Percentiles rank a stretch among this genome's conserved stretches.
These are phyloP conservation scores for Penicillium salamii DNA, from an alignment of 495 filamentous ascomycete species.

Conservation along the genomic window DNA sequence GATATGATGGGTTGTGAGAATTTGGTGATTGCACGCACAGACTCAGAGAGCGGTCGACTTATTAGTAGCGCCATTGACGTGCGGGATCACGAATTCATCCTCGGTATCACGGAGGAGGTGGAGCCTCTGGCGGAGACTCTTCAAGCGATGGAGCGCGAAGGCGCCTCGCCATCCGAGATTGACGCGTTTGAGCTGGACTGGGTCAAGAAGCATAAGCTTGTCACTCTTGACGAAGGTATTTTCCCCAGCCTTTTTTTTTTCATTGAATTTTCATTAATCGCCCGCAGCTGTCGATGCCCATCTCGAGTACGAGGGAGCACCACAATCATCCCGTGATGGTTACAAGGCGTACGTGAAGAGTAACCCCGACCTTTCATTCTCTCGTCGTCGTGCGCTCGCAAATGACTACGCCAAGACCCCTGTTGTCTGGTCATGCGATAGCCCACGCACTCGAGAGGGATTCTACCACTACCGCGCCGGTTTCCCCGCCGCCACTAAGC, in stretches of 20 bases:
- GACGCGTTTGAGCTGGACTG: slow-evolving; percentile 83
- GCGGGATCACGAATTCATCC: slow-evolving; percentile 94
- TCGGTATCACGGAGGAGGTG: slow-evolving; percentile 70
- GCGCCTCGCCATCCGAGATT: slow-evolving; percentile 75
- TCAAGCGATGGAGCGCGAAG: slow-evolving; percentile 82
- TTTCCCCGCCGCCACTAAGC: slow-evolving; percentile 85
- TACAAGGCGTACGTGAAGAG: slow-evolving; percentile 60
- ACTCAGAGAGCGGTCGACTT: slow-evolving; percentile 88
- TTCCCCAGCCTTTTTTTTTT: not conserved
- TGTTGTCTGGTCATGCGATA: slow-evolving; percentile 84
- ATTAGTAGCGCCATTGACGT: slow-evolving; percentile 88
- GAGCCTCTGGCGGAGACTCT: slow-evolving; percentile 83
- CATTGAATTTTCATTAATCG: slow-evolving; percentile 13
- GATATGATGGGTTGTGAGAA: slow-evolving; percentile 96
- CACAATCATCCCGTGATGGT: slow-evolving; percentile 56
- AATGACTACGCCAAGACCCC: slow-evolving; percentile 59
- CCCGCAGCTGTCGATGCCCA: slow-evolving; percentile 66
- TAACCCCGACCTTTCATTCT: slow-evolving; percentile 71
- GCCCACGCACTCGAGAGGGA: slow-evolving; percentile 89
- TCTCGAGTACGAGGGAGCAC: slow-evolving; percentile 59
- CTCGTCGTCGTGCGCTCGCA: slow-evolving; percentile 70
- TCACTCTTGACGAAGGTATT: slow-evolving; percentile 85
- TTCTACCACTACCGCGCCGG: slow-evolving; percentile 95
- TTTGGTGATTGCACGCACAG: slow-evolving; percentile 88
- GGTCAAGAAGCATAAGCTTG: slow-evolving; percentile 81